phyloP scores from a whole-genome alignment of 1,284 basidiomycete species.

The Fomitopsis betulina region DNA sequence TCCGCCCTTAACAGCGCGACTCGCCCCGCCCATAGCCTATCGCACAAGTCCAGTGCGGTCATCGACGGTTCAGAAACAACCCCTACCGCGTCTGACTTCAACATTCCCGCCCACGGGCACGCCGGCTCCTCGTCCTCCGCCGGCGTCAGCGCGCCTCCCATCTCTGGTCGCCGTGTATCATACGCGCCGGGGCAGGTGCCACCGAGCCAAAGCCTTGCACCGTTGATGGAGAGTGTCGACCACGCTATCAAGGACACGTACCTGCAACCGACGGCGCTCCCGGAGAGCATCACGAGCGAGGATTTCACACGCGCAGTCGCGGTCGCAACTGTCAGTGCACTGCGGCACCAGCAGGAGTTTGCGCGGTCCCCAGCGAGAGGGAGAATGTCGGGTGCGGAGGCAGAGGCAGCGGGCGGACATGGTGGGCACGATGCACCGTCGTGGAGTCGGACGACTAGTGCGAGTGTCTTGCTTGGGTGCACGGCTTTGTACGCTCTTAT shows the following conservation, averaged over 20 bases:
- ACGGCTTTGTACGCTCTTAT: slow-evolving; percentile 95
- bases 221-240: slow-evolving; percentile 76
- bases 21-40: slow-evolving; percentile 17
- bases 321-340: slow-evolving; percentile 83
- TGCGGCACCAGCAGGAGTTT: slow-evolving; percentile 69
- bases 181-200: slow-evolving; percentile 43
- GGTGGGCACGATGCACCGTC: slow-evolving; percentile 94
- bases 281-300: slow-evolving; percentile 71
- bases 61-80: slow-evolving; percentile 33
- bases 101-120: not conserved
- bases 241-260: slow-evolving; percentile 64
- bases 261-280: slow-evolving; percentile 52
- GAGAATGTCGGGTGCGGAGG: slow-evolving; percentile 29
- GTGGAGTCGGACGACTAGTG: slow-evolving; percentile 86
- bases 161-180: slow-evolving; percentile 38
- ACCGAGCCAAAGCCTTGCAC: slow-evolving; percentile 42
- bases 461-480: slow-evolving; percentile 84
- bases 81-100: slow-evolving; percentile 17
- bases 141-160: slow-evolving; percentile 18
- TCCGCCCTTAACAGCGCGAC: slow-evolving; percentile 16
- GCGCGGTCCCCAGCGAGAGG: slow-evolving; percentile 42
- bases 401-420: slow-evolving; percentile 51
- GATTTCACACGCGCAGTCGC: slow-evolving; percentile 90
- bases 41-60: slow-evolving; percentile 43
- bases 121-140: slow-evolving; percentile 9